Conservation (phyloP, 164 flowering plant genomes). For the Echeveria elegans region DNA sequence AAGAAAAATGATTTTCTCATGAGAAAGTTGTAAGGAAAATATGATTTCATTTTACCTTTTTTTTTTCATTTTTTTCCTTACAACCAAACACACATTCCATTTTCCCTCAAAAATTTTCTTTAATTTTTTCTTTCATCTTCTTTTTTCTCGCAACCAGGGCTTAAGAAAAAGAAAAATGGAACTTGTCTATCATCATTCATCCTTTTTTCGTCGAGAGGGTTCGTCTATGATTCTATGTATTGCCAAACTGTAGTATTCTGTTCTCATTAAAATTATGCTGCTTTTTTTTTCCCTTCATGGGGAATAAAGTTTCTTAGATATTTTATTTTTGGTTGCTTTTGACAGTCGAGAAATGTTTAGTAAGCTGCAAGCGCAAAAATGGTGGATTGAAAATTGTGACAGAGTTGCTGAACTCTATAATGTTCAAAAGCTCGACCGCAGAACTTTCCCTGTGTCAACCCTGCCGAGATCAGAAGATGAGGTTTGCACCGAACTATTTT, state of each 20-base stretch:
- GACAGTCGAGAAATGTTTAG: constrained; percentile 87
- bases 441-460: constrained; percentile 61
- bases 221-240: neutral
- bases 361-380: constrained; percentile 98
- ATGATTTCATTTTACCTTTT: too few species aligned
- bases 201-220: neutral
- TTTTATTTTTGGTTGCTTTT: constrained; percentile 10
- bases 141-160: too few species aligned
- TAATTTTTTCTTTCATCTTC: too few species aligned
- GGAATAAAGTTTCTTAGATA: neutral
- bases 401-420: constrained; percentile 96
- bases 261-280: neutral
- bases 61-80: too few species aligned
- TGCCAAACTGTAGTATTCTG: neutral
- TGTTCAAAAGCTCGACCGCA: constrained; percentile 68
- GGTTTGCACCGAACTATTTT: constrained; percentile 25
- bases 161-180: too few species aligned
- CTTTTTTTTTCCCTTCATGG: neutral
- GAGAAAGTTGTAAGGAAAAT: too few species aligned
- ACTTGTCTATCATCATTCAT: too few species aligned
- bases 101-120: too few species aligned
- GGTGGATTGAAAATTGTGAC: constrained; percentile 98
- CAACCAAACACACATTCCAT: too few species aligned
- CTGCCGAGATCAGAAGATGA: constrained; percentile 79
- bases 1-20: too few species aligned